phyloP scores from a whole-genome alignment of 257 asterid genomes.

The Gardenia jasminoides region DNA sequence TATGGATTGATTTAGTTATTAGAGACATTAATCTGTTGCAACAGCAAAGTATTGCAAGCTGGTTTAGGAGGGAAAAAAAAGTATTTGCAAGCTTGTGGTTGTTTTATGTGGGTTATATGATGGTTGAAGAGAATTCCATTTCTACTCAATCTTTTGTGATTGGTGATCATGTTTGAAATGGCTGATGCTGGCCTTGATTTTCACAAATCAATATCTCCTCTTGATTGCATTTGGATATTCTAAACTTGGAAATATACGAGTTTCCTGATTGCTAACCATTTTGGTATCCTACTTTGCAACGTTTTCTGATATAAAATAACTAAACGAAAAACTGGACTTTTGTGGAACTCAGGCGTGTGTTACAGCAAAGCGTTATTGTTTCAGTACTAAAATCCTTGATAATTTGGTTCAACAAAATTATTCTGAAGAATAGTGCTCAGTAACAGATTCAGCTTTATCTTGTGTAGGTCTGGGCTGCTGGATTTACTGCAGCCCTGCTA shows the following conservation, averaged over 20 bases:
- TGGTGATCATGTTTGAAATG: background rate
- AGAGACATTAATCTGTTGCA: background rate
- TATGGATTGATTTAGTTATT: background rate
- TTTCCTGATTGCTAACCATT: background rate
- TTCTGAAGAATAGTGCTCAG: background rate
- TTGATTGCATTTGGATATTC: background rate
- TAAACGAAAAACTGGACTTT: background rate
- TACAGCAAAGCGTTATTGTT: no score
- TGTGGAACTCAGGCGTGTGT: background rate
- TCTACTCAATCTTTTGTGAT: background rate
- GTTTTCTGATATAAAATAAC: no score
- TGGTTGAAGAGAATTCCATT: background rate
- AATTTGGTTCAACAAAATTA: no score
- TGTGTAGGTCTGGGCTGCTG: conserved; percentile 96
- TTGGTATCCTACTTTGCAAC: background rate
- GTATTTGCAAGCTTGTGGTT: background rate
- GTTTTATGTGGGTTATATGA: background rate
- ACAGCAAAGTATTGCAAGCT: background rate
- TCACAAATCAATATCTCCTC: background rate
- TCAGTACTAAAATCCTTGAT: no score
- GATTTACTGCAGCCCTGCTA: conserved; percentile 76
- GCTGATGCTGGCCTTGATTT: background rate
- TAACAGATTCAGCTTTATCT: background rate
- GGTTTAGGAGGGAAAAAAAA: no score
- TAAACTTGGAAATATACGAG: background rate